These are phyloP conservation scores for Chlamydomonas incerta DNA, from an alignment of 139 green algal genomes.

Conservation along the genomic window DNA sequence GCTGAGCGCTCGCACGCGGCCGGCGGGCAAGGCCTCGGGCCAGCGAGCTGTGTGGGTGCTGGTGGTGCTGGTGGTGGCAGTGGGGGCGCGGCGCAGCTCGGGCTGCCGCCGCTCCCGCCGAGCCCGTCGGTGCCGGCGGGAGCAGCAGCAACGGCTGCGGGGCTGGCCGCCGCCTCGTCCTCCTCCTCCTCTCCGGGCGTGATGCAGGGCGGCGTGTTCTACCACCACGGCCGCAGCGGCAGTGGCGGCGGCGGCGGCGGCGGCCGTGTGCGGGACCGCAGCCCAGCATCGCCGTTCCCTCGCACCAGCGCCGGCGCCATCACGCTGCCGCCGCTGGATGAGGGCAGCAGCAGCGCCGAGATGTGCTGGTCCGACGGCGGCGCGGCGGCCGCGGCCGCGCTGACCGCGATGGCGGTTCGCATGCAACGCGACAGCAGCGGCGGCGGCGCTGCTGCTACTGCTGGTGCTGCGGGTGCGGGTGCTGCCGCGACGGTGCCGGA, in stretches of 20 bases:
- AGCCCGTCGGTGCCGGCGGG: not conserved
- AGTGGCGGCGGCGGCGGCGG: constrained; percentile 9
- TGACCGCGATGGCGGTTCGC: not conserved
- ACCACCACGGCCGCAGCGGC: not conserved
- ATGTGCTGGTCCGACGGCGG: not conserved
- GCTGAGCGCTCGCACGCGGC: too few relatives aligned
- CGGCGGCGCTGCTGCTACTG: too few relatives aligned
- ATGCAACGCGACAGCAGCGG: too few relatives aligned
- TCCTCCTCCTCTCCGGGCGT: too few relatives aligned
- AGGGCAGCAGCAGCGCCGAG: constrained; percentile 1
- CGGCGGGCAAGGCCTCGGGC: too few relatives aligned
- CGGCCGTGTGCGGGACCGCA: not conserved
- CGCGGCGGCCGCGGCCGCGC: not conserved
- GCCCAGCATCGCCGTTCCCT: not conserved
- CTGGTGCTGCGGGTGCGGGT: not conserved
- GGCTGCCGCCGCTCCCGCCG: constrained; percentile 19
- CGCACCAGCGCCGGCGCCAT: not conserved
- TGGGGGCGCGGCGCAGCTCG: not conserved
- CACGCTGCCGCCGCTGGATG: constrained; percentile 2
- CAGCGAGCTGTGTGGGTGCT: too few relatives aligned
- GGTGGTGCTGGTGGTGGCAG: too few relatives aligned
- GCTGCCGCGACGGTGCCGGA: too few relatives aligned
- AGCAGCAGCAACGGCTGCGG: not conserved
- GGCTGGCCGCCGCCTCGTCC: too few relatives aligned
- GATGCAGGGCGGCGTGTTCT: not conserved